Percentiles rank a stretch among this genome's conserved stretches.
These are phyloP conservation scores for Neurospora tetraspora DNA, from an alignment of 495 filamentous ascomycete genomes.

Conservation along the genomic window DNA sequence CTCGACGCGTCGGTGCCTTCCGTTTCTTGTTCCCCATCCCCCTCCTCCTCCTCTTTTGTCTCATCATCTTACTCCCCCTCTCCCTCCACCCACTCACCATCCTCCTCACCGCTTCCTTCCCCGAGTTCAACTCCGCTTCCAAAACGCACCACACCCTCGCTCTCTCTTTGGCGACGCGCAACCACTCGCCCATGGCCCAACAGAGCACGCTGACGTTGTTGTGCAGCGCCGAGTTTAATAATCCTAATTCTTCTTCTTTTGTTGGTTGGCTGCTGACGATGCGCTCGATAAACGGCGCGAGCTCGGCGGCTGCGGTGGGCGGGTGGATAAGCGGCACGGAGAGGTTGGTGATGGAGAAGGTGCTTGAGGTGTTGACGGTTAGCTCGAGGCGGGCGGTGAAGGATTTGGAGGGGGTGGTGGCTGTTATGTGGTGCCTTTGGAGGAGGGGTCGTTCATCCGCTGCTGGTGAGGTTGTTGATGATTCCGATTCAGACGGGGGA, in stretches of 20 bases:
- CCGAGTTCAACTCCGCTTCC: slow-evolving; percentile 27
- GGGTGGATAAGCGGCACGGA: slow-evolving; percentile 33
- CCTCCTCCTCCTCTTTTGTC: slow-evolving; percentile 11
- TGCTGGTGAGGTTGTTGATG: neutral
- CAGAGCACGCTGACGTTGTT: slow-evolving; percentile 36
- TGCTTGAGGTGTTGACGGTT: slow-evolving; percentile 32
- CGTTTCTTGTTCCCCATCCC: slow-evolving; percentile 4
- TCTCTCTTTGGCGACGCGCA: slow-evolving; percentile 32
- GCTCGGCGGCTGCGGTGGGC: slow-evolving; percentile 27
- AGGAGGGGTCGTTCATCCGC: slow-evolving; percentile 15
- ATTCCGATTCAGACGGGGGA: slow-evolving; percentile 2
- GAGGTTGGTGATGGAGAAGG: slow-evolving; percentile 25
- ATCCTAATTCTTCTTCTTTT: neutral
- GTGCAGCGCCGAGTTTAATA: slow-evolving; percentile 15
- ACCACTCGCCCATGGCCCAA: slow-evolving; percentile 47
- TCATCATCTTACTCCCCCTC: slow-evolving; percentile 6
- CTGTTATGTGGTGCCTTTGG: slow-evolving; percentile 32
- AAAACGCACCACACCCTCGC: slow-evolving; percentile 38
- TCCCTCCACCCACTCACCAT: slow-evolving; percentile 19
- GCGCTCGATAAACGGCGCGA: slow-evolving; percentile 29
- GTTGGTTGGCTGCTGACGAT: slow-evolving; percentile 6
- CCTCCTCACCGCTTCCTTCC: slow-evolving; percentile 12
- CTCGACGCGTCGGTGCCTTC: neutral
- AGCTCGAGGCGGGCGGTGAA: slow-evolving; percentile 38
- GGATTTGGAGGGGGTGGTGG: slow-evolving; percentile 20